phyloP scores from a whole-genome alignment of 352 stramenopile genomes.

The Phytophthora fragariaefolia region DNA sequence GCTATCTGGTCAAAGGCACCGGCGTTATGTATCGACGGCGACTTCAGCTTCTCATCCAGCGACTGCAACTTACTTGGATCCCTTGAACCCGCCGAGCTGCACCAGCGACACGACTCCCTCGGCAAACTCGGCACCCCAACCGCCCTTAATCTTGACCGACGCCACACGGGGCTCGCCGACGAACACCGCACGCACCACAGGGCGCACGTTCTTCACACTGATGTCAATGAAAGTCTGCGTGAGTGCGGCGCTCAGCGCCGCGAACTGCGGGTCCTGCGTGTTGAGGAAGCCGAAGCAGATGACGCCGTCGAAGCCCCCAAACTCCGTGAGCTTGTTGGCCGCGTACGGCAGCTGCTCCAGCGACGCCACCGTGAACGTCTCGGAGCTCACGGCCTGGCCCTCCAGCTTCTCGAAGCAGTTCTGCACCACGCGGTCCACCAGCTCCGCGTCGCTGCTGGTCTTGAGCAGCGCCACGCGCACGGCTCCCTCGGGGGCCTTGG shows the following conservation, averaged over 20 bases:
- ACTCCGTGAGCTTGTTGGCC: conserved; percentile 81
- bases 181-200: conserved; percentile 80
- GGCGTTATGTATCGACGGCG: not conserved
- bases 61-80: conserved; percentile 27
- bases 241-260: conserved; percentile 57
- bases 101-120: conserved; percentile 66
- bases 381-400: conserved; percentile 36
- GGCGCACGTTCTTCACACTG: conserved; percentile 80
- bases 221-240: conserved; percentile 87
- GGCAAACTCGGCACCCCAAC: conserved; percentile 75
- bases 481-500: conserved; percentile 6
- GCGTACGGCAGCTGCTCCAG: conserved; percentile 87
- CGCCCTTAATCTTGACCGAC: conserved; percentile 80
- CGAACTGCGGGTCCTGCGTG: conserved; percentile 66
- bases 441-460: conserved; percentile 72
- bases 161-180: conserved; percentile 77
- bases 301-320: conserved; percentile 77
- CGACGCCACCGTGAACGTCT: conserved; percentile 78
- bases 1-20: too few species aligned
- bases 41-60: not conserved
- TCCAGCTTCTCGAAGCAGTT: conserved; percentile 66
- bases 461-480: conserved; percentile 78
- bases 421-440: conserved; percentile 74
- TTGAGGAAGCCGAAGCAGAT: conserved; percentile 86
- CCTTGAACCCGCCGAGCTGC: conserved; percentile 71